These are phyloP conservation scores for Saccharomycopsis lassenensis DNA, from an alignment of 805 yeast species.

Conservation along the genomic window DNA sequence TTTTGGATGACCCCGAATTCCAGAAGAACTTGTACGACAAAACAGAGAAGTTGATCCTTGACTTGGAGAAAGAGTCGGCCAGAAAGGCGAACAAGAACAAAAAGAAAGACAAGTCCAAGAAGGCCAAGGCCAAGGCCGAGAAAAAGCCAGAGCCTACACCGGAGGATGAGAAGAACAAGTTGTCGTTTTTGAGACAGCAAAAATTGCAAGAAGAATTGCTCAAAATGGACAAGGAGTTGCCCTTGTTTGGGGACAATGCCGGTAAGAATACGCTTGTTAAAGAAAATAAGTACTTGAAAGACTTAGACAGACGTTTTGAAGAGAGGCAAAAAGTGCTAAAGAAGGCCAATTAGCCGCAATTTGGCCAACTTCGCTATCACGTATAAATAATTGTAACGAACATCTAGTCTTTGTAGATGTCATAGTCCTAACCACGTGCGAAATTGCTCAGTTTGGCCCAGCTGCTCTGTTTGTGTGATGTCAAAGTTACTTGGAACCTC, in stretches of 20 bases:
- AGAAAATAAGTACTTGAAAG: slow-evolving; percentile 15
- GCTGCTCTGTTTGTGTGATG: no score
- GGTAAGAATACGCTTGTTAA: background rate
- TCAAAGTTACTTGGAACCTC: no score
- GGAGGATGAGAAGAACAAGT: background rate
- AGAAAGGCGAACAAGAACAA: slow-evolving; percentile 13
- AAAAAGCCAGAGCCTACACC: background rate
- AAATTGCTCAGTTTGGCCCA: no score
- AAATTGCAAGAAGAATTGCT: slow-evolving; percentile 10
- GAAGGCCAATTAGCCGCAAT: no score
- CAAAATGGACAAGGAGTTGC: slow-evolving; percentile 10
- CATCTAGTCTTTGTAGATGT: no score
- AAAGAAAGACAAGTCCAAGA: slow-evolving; percentile 3
- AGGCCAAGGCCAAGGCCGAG: background rate
- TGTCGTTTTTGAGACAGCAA: background rate
- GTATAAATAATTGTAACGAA: no score
- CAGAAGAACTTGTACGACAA: slow-evolving; percentile 50
- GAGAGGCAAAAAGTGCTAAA: slow-evolving; percentile 1
- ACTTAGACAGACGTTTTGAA: slow-evolving; percentile 16
- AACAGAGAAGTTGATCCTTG: slow-evolving; percentile 47
- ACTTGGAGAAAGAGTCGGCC: slow-evolving; percentile 64
- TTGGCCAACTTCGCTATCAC: no score
- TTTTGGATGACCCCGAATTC: slow-evolving; percentile 48
- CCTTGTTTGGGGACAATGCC: slow-evolving; percentile 15
- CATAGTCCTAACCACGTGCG: no score